Evolutionary conservation across 2,329 filamentous ascomycete species (phyloP), one percentile per base, ranked within the genome.

Genomic region (Aspergillus sp.): DNA sequence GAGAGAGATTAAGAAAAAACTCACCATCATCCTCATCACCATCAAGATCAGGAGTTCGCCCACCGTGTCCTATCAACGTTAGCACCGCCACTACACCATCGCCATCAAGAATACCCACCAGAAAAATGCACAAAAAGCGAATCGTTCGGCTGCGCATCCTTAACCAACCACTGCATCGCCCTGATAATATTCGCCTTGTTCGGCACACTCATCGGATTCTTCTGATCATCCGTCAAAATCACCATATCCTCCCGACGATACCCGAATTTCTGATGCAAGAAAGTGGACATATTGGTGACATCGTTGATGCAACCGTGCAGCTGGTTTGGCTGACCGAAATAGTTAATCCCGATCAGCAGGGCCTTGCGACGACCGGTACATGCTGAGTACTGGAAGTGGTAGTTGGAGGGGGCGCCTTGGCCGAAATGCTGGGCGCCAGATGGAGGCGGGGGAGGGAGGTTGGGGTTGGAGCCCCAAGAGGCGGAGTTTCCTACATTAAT

Each of bases 91-190:
- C 7, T 35, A 19, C 13, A 29, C 6, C 30, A 12, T 6, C 12
- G 36, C 10, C 7, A 27, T 10, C 28, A 1, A 27, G n/a, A 19
- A 19, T 34, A 58, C 75, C 46, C 71, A 89, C 87, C 90, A 30
- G 90, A 95, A 66, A 95, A 97, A 71, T 97, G 91, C 69, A 96
- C 93, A 70, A 97, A 96, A 1, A 97, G 77, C 5, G 91, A 95
- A 64, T 97, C 91, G 63, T 96, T 94, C 1, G 90, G 87, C 46
- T 81, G 80, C 5, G 91, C 91, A 61, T 94, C 90, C 67, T 94
- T 94, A 47, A 96, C 90, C n/a, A 97, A 75, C 91, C 91, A 97
- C 61, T 96, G 90, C 91, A 97, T 97, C 26, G 91, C 91, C 40
- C 91, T 79, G 12, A 97, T 67, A 43, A 97, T 95, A 62, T 97